Percentiles rank a stretch among this genome's conserved stretches.
Conservation (phyloP, 805 yeast genomes). For the Kazachstania psychrophila region DNA sequence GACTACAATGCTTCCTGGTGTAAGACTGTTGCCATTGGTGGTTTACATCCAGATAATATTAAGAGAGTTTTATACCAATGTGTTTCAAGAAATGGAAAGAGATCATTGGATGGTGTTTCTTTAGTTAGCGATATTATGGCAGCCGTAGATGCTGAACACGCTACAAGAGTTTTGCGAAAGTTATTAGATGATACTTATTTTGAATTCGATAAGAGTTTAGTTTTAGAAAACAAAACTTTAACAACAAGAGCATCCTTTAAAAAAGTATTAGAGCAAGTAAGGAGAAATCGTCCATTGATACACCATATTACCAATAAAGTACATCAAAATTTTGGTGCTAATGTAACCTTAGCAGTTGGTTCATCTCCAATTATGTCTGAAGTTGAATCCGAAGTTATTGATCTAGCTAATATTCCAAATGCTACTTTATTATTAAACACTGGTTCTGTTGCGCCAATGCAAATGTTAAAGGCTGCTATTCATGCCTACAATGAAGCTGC, state of each 20-base stretch:
- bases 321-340: constrained; percentile 83
- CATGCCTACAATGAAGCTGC: constrained; percentile 46
- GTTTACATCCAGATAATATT: constrained; percentile 56
- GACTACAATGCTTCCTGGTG: constrained; percentile 32
- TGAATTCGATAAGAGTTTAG: constrained; percentile 6
- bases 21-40: constrained; percentile 72
- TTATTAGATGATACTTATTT: constrained; percentile 16
- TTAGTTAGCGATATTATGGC: constrained; percentile 84
- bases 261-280: constrained; percentile 20
- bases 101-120: constrained; percentile 69
- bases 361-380: constrained; percentile 89
- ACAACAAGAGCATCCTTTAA: constrained; percentile 4
- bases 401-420: constrained; percentile 48
- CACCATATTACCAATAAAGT: constrained; percentile 86
- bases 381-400: constrained; percentile 53
- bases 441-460: constrained; percentile 55
- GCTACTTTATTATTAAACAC: constrained; percentile 59
- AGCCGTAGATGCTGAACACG: constrained; percentile 39
- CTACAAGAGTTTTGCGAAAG: constrained; percentile 35
- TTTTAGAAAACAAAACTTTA: not conserved
- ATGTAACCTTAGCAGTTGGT: constrained; percentile 73
- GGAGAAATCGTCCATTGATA: constrained; percentile 45
- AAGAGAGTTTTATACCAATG: constrained; percentile 45
- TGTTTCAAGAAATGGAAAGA: constrained; percentile 36
- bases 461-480: constrained; percentile 43